Evolutionary conservation across 2,329 filamentous ascomycete genomes (phyloP).

Genomic region (Lecanicillium sp.): DNA sequence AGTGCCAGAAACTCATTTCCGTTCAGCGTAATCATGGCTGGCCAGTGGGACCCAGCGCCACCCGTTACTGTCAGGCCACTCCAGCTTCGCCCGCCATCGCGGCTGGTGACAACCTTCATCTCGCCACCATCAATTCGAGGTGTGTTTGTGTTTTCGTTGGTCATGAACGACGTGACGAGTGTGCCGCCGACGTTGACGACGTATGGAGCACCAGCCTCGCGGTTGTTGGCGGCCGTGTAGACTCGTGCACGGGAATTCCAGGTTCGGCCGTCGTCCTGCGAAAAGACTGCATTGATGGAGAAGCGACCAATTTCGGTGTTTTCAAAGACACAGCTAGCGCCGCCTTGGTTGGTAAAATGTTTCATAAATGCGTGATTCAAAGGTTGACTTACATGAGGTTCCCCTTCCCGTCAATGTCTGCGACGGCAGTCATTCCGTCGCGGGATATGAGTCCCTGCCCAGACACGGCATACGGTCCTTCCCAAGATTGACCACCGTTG

Average conservation of each 20-base stretch:
- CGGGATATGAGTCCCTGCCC: constrained; percentile 22
- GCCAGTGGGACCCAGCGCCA: constrained; percentile 21
- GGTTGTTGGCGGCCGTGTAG: constrained; percentile 25
- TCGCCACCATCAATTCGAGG: constrained; percentile 17
- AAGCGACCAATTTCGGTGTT: constrained; percentile 25
- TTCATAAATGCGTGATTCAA: not conserved
- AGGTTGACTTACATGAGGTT: constrained; percentile 24
- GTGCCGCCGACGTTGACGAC: constrained; percentile 31
- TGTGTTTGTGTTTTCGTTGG: constrained; percentile 27
- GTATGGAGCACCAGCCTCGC: constrained; percentile 31
- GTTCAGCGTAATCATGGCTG: constrained; percentile 19
- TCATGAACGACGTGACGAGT: constrained; percentile 34
- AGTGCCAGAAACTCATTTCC: constrained; percentile 15
- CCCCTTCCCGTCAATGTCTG: constrained; percentile 16
- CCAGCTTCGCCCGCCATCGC: constrained; percentile 18
- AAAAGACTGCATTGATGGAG: constrained; percentile 25
- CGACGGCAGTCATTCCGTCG: constrained; percentile 38
- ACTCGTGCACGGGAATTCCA: constrained; percentile 28
- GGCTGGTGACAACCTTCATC: constrained; percentile 23
- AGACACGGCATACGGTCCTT: constrained; percentile 21
- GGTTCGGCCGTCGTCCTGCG: constrained; percentile 29
- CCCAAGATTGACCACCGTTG: constrained; percentile 31
- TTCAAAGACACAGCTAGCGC: constrained; percentile 31
- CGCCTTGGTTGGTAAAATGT: too few relatives aligned
- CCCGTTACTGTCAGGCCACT: constrained; percentile 17